Conservation (phyloP, 306 rosid genomes). For the Spatholobus suberectus region DNA sequence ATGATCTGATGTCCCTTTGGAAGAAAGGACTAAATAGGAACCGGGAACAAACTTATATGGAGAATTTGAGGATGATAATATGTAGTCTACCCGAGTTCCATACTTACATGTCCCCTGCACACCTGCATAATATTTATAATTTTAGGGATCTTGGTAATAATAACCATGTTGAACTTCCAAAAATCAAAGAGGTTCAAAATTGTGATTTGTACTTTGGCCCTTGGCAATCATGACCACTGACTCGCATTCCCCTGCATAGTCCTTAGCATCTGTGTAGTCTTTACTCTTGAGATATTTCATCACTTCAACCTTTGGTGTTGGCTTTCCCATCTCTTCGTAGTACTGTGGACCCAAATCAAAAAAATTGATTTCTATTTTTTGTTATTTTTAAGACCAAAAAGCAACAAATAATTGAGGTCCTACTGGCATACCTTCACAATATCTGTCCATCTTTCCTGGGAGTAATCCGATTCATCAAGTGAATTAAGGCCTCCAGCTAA, state of each 20-base stretch:
- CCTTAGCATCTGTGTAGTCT: slow-evolving; percentile 79
- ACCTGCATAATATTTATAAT: slow-evolving; percentile 57
- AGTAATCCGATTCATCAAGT: slow-evolving; percentile 87
- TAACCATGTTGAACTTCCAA: not conserved
- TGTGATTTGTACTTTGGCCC: slow-evolving; percentile 81
- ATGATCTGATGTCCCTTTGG: slow-evolving; percentile 98
- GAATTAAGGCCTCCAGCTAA: slow-evolving; percentile 91
- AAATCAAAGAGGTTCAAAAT: not conserved
- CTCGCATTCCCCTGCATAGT: slow-evolving; percentile 83
- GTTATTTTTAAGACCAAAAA: not conserved
- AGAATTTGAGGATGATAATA: slow-evolving; percentile 76
- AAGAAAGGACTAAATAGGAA: slow-evolving; percentile 88
- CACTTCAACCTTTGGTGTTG: slow-evolving; percentile 85
- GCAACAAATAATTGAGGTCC: slow-evolving; percentile 8
- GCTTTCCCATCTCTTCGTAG: slow-evolving; percentile 86
- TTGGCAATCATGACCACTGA: slow-evolving; percentile 97
- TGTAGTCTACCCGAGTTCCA: slow-evolving; percentile 93
- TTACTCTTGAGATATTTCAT: slow-evolving; percentile 74
- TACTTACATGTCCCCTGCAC: slow-evolving; percentile 98
- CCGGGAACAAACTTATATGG: slow-evolving; percentile 80
- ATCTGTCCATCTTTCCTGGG: slow-evolving; percentile 95
- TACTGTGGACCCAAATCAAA: slow-evolving; percentile 56
- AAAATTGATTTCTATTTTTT: not conserved
- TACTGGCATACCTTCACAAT: slow-evolving; percentile 71
- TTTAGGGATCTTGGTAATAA: not conserved